These are phyloP conservation scores for Plasmodium relictum DNA, from an alignment of 169 alveolate species.

Conservation along the genomic window DNA sequence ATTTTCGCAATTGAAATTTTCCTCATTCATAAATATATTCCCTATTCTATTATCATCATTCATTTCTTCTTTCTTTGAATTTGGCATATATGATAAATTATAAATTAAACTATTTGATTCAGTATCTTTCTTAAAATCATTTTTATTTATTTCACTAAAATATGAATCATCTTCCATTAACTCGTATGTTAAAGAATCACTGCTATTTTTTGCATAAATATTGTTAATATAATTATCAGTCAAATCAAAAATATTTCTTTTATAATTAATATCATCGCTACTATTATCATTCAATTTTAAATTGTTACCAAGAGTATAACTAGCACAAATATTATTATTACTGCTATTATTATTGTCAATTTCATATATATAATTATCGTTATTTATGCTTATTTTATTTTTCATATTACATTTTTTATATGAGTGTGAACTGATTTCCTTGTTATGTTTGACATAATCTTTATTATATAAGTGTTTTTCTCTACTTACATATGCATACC, in stretches of 20 bases:
- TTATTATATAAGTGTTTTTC: slow-evolving; percentile 8
- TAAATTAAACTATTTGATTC: neutral
- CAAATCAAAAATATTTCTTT: too few species aligned
- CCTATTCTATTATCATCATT: neutral
- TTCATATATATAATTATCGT: neutral
- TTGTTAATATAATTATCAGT: too few species aligned
- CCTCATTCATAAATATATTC: neutral
- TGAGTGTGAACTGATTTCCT: neutral
- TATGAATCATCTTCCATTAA: neutral
- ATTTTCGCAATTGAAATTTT: neutral
- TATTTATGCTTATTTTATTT: neutral
- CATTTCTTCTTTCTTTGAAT: neutral
- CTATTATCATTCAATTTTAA: neutral
- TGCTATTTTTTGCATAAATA: too few species aligned
- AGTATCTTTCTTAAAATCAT: neutral
- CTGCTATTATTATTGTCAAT: neutral
- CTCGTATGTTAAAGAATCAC: neutral
- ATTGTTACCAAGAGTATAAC: neutral
- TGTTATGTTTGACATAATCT: neutral
- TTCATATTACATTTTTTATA: neutral
- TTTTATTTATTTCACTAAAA: neutral
- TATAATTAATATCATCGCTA: too few species aligned
- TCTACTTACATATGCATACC: neutral
- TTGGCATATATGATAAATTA: too few species aligned
- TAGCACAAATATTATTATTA: neutral